Evolutionary conservation across 768 basidiomycete genomes (phyloP), one percentile per base, ranked within the genome.

Genomic region (Terana coerulea): DNA sequence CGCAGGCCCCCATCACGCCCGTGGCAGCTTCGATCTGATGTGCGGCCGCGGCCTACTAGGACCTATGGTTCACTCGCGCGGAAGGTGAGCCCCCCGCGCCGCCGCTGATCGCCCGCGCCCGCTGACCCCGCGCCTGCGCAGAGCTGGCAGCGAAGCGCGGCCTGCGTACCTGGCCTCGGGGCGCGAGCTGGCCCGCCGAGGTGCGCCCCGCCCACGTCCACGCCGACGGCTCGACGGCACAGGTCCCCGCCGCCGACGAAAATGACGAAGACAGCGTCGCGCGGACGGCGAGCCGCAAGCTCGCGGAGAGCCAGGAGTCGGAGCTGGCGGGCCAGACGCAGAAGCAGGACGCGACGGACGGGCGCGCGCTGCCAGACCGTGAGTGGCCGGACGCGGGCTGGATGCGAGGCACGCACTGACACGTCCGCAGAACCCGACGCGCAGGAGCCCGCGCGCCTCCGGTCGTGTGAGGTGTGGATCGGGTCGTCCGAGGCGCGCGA

Each of bases 61-160:
- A 64, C 39, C 47, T 61, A 7, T 64, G 62, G 60, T 64, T 64
- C 51, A 64, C 57, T 37, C 53, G 62, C 10, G 62, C 62, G 26
- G 62, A 64, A 58, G 60, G 62, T 60, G 2, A 24, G 34, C 19
- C 33, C n/a, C 19, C 22, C 7, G 17, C 22, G 2, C 17, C 17
- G 37, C 37, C 37, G 45, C 24, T 19, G 21, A 49, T 7, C 17
- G 37, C 2, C 24, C 34, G n/a, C 25, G 15, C 24, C 15, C 21
- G 33, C 19, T 34, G 39, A 33, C 22, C 43, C 46, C 7, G 14
- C 24, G 39, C 28, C 0, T n/a, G 12, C 17, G n/a, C 43, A 64
- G 62, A 61, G 41, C 54, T 64, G 15, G 62, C 62, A 4, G 57
- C 52, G 0, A 61, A 50, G 31, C 57, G 60, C 2, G 62, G 62